Evolutionary conservation across 73 alveolate genomes (phyloP).

Genomic region (Tetrahymena borealis): DNA sequence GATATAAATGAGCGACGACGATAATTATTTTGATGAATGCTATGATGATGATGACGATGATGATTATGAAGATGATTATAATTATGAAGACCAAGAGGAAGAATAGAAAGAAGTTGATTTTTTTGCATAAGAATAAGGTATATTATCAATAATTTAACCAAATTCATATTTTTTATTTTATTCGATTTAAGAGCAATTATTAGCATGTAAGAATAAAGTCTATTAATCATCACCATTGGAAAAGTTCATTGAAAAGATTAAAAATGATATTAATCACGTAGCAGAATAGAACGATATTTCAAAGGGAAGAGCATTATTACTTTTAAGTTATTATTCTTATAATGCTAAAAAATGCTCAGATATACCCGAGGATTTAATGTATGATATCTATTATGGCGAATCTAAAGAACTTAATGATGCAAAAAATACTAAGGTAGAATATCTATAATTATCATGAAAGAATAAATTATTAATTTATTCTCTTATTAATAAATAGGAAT

Average conservation of each 20-base stretch:
- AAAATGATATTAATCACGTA: not conserved
- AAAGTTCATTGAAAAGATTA: not conserved
- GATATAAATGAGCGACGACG: not conserved
- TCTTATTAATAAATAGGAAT: not conserved
- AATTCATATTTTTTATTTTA: not conserved
- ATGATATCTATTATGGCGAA: not conserved
- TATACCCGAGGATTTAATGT: not conserved
- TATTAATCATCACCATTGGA: not conserved
- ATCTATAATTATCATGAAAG: not conserved
- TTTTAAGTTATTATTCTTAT: not conserved
- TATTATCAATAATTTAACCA: not conserved
- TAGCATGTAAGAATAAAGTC: not conserved
- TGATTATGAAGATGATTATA: not conserved
- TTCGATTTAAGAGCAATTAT: not conserved
- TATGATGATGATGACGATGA: not conserved
- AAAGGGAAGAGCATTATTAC: not conserved
- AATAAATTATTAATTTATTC: not conserved
- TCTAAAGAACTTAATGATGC: not conserved
- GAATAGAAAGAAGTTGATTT: not conserved
- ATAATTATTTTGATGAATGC: not conserved
- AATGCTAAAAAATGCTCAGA: not conserved
- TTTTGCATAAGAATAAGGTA: not conserved
- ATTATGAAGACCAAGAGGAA: not conserved
- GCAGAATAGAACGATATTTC: not conserved
- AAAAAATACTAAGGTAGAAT: not conserved